Conservation (phyloP, 208 protist species). For the Giardia duodenalis region DNA sequence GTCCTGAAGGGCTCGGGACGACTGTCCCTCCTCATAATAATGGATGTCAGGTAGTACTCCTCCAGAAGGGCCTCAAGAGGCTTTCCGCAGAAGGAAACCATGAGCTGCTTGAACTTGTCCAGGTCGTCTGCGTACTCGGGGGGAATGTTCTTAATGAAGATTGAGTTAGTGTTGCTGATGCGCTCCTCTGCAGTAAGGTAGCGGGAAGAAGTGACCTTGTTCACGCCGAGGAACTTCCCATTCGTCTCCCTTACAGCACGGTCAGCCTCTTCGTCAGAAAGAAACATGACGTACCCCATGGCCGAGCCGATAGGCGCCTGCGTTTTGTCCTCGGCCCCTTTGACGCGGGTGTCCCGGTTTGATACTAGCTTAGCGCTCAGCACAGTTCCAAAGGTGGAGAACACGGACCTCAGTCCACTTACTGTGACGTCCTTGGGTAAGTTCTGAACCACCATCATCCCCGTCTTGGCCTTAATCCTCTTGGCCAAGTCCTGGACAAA, state of each 20-base stretch:
- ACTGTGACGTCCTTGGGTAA: not conserved
- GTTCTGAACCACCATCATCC: not conserved
- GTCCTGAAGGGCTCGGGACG: no score
- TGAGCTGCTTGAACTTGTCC: no score
- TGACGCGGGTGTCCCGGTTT: not conserved
- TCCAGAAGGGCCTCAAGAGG: no score
- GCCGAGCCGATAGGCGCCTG: no score
- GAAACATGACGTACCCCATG: not conserved
- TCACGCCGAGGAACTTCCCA: not conserved
- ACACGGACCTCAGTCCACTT: not conserved
- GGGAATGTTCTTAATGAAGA: not conserved
- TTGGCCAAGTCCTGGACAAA: not conserved
- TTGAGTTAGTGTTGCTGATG: not conserved
- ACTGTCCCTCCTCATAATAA: no score
- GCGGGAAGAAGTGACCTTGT: not conserved
- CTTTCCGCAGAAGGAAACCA: no score
- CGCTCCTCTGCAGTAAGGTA: not conserved
- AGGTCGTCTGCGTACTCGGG: not conserved
- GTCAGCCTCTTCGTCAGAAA: not conserved
- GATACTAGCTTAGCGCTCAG: not conserved
- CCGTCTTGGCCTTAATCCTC: not conserved
- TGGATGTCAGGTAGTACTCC: no score
- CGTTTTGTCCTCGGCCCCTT: no score
- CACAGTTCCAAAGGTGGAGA: not conserved
- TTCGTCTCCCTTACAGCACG: not conserved